Evolutionary conservation across 2,329 filamentous ascomycete genomes (phyloP).

Genomic region (Zymoseptoria crescenta): DNA sequence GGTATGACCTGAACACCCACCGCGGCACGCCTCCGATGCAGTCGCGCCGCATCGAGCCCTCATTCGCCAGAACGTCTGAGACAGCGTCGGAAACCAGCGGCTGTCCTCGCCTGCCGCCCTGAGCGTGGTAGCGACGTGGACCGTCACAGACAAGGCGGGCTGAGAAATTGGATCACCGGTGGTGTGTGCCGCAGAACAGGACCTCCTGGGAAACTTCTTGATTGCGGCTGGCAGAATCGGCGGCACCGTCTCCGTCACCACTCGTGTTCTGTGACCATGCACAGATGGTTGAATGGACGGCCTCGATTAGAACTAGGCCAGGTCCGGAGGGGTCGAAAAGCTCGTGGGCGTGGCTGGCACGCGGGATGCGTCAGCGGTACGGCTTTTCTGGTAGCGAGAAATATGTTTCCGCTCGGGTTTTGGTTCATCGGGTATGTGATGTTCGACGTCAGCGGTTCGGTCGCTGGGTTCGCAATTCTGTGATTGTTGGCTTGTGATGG

Average conservation of each 20-base stretch:
- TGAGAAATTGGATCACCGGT: not conserved
- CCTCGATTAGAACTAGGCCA: not conserved
- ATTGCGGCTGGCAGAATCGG: not conserved
- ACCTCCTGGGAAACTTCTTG: not conserved
- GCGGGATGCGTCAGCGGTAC: not conserved
- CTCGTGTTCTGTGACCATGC: not conserved
- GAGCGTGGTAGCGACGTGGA: not conserved
- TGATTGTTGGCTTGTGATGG: not conserved
- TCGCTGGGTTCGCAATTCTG: not conserved
- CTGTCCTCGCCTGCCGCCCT: not conserved
- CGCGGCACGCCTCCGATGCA: not conserved
- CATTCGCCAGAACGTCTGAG: not conserved
- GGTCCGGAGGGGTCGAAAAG: not conserved
- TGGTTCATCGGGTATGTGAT: not conserved
- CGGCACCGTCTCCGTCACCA: not conserved
- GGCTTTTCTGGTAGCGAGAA: not conserved
- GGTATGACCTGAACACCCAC: not conserved
- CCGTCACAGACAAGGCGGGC: not conserved
- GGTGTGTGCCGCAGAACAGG: not conserved
- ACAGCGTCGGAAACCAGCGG: not conserved
- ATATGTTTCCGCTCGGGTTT: not conserved
- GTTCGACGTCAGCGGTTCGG: not conserved
- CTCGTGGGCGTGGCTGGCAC: not conserved
- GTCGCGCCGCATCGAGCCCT: not conserved
- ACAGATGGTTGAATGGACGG: not conserved